Evolutionary conservation across 257 asterid species (phyloP).

Genomic region (Rhazya stricta): DNA sequence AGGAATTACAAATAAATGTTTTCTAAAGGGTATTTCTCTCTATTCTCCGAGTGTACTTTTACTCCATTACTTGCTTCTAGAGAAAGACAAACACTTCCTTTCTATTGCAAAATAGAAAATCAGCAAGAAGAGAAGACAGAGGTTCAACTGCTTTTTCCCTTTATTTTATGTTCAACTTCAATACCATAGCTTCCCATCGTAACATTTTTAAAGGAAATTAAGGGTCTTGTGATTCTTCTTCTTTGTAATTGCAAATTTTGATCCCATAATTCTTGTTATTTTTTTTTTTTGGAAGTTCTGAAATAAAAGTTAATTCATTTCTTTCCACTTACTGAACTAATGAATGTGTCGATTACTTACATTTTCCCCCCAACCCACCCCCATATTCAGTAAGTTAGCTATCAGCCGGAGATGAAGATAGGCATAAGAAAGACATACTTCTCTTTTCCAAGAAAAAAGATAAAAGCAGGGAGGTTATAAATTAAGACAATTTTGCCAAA

Average conservation of each 20-base stretch:
- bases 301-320: too few species aligned
- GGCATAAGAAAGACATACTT: background rate
- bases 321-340: too few species aligned
- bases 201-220: slow-evolving; percentile 10
- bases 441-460: background rate
- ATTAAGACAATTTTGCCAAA: background rate
- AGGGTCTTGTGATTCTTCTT: slow-evolving; percentile 11
- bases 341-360: background rate
- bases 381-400: too few species aligned
- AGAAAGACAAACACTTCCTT: background rate
- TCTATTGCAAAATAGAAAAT: background rate
- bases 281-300: background rate
- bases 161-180: slow-evolving; percentile 9
- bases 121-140: background rate
- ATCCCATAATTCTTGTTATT: background rate
- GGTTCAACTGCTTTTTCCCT: slow-evolving; percentile 11
- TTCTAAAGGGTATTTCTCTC: slow-evolving; percentile 49
- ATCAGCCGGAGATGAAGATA: background rate
- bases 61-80: background rate
- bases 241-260: slow-evolving; percentile 18
- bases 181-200: background rate
- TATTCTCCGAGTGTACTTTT: background rate
- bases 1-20: slow-evolving; percentile 77
- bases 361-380: too few species aligned
- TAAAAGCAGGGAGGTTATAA: background rate